These are phyloP conservation scores for Nakazawaea siamensis DNA, from an alignment of 805 yeast genomes.

Conservation along the genomic window DNA sequence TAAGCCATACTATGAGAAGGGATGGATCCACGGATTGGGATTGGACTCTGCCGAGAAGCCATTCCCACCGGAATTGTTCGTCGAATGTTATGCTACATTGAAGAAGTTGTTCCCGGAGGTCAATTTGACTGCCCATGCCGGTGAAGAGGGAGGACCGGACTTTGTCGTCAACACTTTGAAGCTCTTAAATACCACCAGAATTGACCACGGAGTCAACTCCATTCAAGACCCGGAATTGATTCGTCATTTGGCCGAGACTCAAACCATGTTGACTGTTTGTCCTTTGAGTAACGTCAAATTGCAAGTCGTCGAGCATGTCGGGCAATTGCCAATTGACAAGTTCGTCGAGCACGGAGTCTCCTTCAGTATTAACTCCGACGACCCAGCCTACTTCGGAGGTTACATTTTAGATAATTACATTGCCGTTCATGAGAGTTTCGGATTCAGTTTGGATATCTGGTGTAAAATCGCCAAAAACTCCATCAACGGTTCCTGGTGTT, in stretches of 20 bases:
- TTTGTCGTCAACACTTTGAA: constrained; percentile 54
- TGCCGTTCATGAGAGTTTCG: constrained; percentile 57
- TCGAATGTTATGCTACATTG: constrained; percentile 50
- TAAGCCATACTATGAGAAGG: constrained; percentile 40
- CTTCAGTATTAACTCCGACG: constrained; percentile 71
- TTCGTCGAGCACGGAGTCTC: constrained; percentile 58
- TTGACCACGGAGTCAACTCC: constrained; percentile 76
- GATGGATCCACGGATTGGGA: constrained; percentile 69
- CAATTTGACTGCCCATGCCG: constrained; percentile 78
- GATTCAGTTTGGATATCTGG: constrained; percentile 57
- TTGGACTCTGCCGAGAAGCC: constrained; percentile 74
- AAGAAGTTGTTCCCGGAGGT: constrained; percentile 41
- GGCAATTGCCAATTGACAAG: constrained; percentile 56
- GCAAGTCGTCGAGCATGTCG: constrained; percentile 61
- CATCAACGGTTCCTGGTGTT: constrained; percentile 69
- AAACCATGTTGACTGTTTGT: constrained; percentile 62
- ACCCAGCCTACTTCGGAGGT: constrained; percentile 83
- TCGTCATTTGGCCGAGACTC: constrained; percentile 43
- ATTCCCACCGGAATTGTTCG: constrained; percentile 65
- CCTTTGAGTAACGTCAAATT: constrained; percentile 72
- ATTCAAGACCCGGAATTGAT: constrained; percentile 45
- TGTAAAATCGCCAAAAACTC: constrained; percentile 52
- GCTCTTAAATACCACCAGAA: constrained; percentile 52
- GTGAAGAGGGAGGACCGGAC: constrained; percentile 81
- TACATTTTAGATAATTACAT: constrained; percentile 70